Evolutionary conservation across 768 basidiomycete genomes (phyloP), one percentile per base, ranked within the genome.

Genomic region (Mycena leptocephala): DNA sequence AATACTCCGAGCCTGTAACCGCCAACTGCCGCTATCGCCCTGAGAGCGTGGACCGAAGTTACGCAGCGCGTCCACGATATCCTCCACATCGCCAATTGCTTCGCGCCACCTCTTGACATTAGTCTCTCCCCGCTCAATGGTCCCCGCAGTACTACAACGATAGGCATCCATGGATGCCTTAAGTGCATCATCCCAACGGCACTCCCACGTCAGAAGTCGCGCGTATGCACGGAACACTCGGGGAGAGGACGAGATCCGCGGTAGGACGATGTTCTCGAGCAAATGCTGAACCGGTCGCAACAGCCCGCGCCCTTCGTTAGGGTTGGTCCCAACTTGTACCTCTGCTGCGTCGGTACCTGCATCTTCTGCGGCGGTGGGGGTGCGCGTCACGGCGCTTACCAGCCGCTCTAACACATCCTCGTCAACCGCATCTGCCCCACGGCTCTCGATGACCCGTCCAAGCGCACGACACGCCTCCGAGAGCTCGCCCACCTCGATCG

Each of bases 401-500:
- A 99, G 90, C 46, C 95, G 92, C 73, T 97, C 96, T 11, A 99
- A 87, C 7, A 99, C 96, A 46, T 97, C 96, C 66, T 93, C 90
- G 84, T 99, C 98, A 22, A 99, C 91, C 35, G 89, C 88, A 14
- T 88, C 87, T 8, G 90, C 91, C 14, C 89, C 89, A 72, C n/a
- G 93, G 91, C 82, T 93, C 90, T 97, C 96, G 43, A 99, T 91
- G 71, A 99, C 89, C 4, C 97, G 93, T 0, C 90, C 89, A 26
- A 96, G 88, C 0, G 97, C 98, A 46, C 96, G 93, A 73, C 92
- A 93, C 0, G 96, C 94, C 82, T 99, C 98, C 1, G 92, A 88
- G 62, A 99, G 89, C 82, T 99, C 97, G 9, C 97, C 98, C 24
- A 99, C 95, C 78, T 99, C 97, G 84, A 98, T 89, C 5, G 96